A percentile compares a stretch with the other conserved stretches of the same genome.
Evolutionary conservation across 108 stramenopile genomes (phyloP).

Genomic region (Conticribra guillardii): DNA sequence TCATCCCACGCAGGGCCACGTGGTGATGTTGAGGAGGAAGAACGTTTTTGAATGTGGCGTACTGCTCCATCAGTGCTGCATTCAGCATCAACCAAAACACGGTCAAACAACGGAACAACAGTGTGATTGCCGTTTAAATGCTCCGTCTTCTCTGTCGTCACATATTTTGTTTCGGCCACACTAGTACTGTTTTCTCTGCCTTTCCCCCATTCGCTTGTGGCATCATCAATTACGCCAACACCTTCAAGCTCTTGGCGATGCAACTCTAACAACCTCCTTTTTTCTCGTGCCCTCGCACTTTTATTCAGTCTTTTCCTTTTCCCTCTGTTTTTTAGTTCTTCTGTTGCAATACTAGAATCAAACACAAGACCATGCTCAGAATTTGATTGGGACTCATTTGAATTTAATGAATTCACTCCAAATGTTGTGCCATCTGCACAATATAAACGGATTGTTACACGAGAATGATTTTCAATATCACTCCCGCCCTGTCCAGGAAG

Average conservation of each 20-base stretch:
- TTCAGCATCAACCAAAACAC: conserved; percentile 94
- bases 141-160: too few species aligned
- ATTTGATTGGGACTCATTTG: conserved; percentile 13
- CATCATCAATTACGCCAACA: neutral
- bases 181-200: neutral
- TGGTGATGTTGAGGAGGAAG: conserved; percentile 6
- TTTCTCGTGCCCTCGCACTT: conserved; percentile 79
- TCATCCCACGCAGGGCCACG: conserved; percentile 27
- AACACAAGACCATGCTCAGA: conserved; percentile 55
- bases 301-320: conserved; percentile 87
- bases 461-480: conserved; percentile 2
- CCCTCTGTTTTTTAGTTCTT: conserved; percentile 51
- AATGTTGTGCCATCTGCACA: conserved; percentile 78
- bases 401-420: too few species aligned
- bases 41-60: conserved; percentile 63
- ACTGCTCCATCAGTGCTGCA: conserved; percentile 94
- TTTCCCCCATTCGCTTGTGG: neutral
- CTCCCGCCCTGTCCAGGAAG: too few species aligned
- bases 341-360: conserved; percentile 63
- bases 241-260: conserved; percentile 1
- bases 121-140: too few species aligned
- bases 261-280: conserved; percentile 59
- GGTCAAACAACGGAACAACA: conserved; percentile 64
- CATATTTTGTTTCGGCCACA: neutral
- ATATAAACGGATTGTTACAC: conserved; percentile 59